Conservation (phyloP, 306 rosid genomes). For the Castanospermum australe region DNA sequence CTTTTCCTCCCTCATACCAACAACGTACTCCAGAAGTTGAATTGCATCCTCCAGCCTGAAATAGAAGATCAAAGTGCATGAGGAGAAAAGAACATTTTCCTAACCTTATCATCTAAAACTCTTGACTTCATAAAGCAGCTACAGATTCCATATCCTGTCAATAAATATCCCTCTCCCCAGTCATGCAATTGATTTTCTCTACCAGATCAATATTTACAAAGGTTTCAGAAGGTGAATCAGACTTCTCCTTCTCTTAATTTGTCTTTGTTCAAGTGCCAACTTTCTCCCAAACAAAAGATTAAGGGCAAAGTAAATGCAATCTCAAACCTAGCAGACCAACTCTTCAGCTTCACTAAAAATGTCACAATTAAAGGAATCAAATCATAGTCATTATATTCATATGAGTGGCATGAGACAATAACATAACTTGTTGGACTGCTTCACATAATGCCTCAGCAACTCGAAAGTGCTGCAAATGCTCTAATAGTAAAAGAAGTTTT, state of each 20-base stretch:
- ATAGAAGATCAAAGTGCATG: slow-evolving; percentile 2
- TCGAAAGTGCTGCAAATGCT: background rate
- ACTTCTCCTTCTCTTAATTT: background rate
- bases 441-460: background rate
- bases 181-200: background rate
- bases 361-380: background rate
- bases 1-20: slow-evolving; percentile 85
- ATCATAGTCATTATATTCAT: background rate
- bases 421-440: background rate
- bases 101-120: background rate
- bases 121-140: background rate
- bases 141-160: background rate
- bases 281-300: background rate
- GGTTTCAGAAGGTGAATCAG: slow-evolving; percentile 20
- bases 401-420: background rate
- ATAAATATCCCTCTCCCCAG: background rate
- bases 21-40: slow-evolving; percentile 77
- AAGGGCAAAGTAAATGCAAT: background rate
- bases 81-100: background rate
- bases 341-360: background rate
- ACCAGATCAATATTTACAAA: background rate
- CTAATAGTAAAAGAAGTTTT: background rate
- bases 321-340: background rate
- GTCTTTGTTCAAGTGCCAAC: background rate
- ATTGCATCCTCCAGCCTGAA: slow-evolving; percentile 93